phyloP scores from a whole-genome alignment of 2,329 filamentous ascomycete genomes.

The Gaeumannomyces tritici region DNA sequence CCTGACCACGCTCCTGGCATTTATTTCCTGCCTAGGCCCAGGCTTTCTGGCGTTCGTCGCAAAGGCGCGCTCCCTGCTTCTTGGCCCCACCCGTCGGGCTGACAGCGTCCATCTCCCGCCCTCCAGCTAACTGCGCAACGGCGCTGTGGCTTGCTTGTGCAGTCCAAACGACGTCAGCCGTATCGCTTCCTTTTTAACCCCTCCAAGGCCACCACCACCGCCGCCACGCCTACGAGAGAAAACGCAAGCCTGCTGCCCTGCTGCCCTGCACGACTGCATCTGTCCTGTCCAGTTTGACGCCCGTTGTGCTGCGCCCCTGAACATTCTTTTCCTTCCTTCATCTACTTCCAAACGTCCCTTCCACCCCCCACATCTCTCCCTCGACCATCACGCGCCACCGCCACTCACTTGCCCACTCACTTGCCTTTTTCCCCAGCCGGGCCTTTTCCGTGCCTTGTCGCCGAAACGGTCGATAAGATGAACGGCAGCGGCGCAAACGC shows the following conservation, averaged over 20 bases:
- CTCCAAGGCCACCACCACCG: neutral
- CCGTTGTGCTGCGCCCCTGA: no score
- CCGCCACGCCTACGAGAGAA: neutral
- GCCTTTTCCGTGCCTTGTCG: neutral
- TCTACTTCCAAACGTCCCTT: neutral
- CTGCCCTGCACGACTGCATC: neutral
- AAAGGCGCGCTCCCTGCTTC: neutral
- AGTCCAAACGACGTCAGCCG: neutral
- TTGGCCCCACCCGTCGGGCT: neutral
- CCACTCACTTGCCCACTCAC: no score
- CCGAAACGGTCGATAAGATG: neutral
- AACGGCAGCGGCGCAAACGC: neutral
- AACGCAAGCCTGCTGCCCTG: neutral
- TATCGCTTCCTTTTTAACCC: neutral
- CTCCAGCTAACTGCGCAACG: no score
- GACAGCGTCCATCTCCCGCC: neutral
- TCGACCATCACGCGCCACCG: no score
- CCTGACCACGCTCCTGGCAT: neutral
- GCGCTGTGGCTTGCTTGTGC: neutral
- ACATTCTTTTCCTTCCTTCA: neutral
- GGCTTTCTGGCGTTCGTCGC: neutral
- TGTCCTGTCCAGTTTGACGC: neutral
- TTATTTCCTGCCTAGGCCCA: neutral
- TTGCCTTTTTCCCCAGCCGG: neutral
- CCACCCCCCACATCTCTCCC: no score